phyloP scores from a whole-genome alignment of 768 basidiomycete species.

The Cyclocybe aegerita region DNA sequence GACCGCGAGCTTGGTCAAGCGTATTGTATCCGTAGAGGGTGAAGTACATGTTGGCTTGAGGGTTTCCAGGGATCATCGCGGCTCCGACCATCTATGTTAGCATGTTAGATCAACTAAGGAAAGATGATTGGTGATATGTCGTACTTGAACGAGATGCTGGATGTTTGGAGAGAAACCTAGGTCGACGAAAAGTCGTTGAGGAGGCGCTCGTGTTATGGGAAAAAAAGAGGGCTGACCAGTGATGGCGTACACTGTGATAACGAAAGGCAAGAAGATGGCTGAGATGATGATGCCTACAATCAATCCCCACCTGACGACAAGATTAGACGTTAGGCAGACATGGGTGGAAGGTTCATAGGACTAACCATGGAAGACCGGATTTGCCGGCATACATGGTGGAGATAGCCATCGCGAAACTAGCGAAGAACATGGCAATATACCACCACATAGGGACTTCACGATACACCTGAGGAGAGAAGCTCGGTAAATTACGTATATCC shows the following conservation, averaged over 20 bases:
- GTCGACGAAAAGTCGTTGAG: too few species aligned
- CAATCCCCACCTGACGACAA: slow-evolving; percentile 37
- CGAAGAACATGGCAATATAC: slow-evolving; percentile 44
- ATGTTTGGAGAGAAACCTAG: slow-evolving; percentile 32
- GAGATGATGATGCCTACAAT: slow-evolving; percentile 53
- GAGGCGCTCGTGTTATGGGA: too few species aligned
- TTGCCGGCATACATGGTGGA: slow-evolving; percentile 51
- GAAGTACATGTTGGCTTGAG: slow-evolving; percentile 51
- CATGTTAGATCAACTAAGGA: background rate
- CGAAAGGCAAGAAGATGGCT: slow-evolving; percentile 47
- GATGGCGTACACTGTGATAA: slow-evolving; percentile 53
- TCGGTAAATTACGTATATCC: background rate
- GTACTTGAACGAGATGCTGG: slow-evolving; percentile 32
- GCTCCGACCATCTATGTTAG: slow-evolving; percentile 46
- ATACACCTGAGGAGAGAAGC: slow-evolving; percentile 20
- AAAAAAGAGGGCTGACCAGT: slow-evolving; percentile 25
- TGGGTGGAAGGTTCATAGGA: too few species aligned
- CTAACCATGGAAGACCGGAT: slow-evolving; percentile 54
- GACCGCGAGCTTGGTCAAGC: slow-evolving; percentile 44
- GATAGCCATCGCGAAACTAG: slow-evolving; percentile 51
- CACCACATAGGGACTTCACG: slow-evolving; percentile 49
- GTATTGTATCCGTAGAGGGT: slow-evolving; percentile 46
- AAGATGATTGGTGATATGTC: background rate
- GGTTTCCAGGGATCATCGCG: slow-evolving; percentile 45
- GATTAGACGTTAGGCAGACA: too few species aligned